Evolutionary conservation across 306 rosid genomes (phyloP), one percentile per base, ranked within the genome.

Genomic region (Trifolium subterraneum): DNA sequence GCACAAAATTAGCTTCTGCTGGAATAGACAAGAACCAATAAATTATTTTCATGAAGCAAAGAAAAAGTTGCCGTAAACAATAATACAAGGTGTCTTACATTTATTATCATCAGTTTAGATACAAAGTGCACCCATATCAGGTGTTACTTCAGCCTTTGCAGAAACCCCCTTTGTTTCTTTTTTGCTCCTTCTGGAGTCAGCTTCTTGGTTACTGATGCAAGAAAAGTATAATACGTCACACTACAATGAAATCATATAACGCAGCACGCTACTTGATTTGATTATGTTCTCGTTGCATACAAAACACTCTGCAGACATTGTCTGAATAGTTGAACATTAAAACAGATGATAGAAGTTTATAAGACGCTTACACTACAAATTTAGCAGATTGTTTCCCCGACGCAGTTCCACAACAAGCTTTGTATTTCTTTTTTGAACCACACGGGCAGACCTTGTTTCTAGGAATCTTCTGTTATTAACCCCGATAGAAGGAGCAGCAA

Each of bases 51-150:
- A 45, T n/a, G 56, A 52, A 68, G 31, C 60, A 71, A 71, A 1
- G 48, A 23, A 64, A 76, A 69, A 35, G 56, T 55, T 23, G 3
- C 4, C 10, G 74, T 62, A 38, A 38, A 60, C 63, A 38, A 27
- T 8, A 64, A 41, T 67, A 35, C 51, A 27, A 35, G 65, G 72
- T 13, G n/a, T 71, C 85, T 51, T 62, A 84, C 88, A 58, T 75
- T 56, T 59, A 31, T 42, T 60, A 72, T 72, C 72, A 68, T 72
- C 70, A 81, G 63, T 38, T 91, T 87, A 89, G 81, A 91, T 91
- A 72, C 94, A 87, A 79, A 89, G 97, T 35, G 97, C 94, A 38
- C 95, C 95, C 95, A 91, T 73, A 84, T 91, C 94, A 31, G 81
- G 92, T 29, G 86, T 82, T 77, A 60, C 80, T 39, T 70, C 80